Base-by-base conservation (phyloP, 495 filamentous ascomycete genomes). In the Glutinoglossum americanum region DNA sequence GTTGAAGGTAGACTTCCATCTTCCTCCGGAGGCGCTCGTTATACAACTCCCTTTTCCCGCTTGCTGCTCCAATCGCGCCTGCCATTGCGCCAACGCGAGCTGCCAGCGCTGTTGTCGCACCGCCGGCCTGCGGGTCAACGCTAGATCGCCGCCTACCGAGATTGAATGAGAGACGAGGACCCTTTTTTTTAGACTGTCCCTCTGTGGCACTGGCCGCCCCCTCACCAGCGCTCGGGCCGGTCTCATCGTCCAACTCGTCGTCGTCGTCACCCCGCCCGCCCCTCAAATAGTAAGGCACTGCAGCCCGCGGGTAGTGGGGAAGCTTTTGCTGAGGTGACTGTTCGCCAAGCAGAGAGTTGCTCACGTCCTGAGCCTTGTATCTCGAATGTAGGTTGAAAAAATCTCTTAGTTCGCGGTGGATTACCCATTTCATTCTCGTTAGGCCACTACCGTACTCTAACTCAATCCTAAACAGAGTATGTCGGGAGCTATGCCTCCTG, bases 351-450 rank as follows among this genome's bases (percentile, higher is more conserved):
- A 84, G 70, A 61, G 84, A 88, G 58, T 94, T 84, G 58, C 84
- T 89, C 41, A 80, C 77, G 33, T 84, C 74, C 51, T 87, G 81
- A 51, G 94, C 68, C 63, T 89, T 92, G 73, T 96, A 99, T 62
- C 90, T 84, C 61, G 85, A 74, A 67, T 99, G 93, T 5, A 99
- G 74, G 64, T 95, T 94, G 61, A 86, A 76, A 65, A 99, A 94
- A 62, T 99, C 92, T 61, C 80, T 76, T 56, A 96, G 74, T 26
- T 85, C 83, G 26, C 92, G 79, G 62, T 86, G 81, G 57, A 99
- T 88, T 53, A 87, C 81, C 92, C 92, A 99, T 63, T 89, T 89
- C 92, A 99, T 97, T 55, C 93, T 76, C 27, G 89, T 94, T 57
- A 90, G 79, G 3, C 93, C 92, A 64, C 83, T 96, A 5, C 92